Base-by-base conservation (phyloP, 495 filamentous ascomycete genomes). In the Podospora bellae-mahoneyi region DNA sequence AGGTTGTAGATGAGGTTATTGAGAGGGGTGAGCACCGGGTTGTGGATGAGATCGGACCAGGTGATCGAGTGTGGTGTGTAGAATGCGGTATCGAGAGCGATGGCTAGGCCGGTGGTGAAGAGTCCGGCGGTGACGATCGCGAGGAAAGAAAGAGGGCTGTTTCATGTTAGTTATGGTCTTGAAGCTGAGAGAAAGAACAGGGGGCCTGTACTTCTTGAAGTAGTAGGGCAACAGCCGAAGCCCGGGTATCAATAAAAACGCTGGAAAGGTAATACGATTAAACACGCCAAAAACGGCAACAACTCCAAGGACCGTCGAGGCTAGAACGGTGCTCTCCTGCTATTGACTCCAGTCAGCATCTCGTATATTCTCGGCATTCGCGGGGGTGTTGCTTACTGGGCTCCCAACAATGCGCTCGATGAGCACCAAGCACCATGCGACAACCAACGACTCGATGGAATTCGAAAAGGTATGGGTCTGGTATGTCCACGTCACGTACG, bases 401-500 rank as follows among this genome's bases (percentile, higher is more conserved):
- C 87, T 88, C 48, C 87, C 89, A 44, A 88, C 79, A 69, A 98
- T 93, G 73, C 94, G 88, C 75, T 89, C 88, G 73, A 97, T 91
- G 73, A 98, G 82, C 62, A 97, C 93, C 78, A 99, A 75, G 69
- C 90, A 90, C 95, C 96, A 98, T 61, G 89, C 84, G 19, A 99
- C 94, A 34, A 91, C 84, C 72, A 99, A 83, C 1, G 95, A 97
- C 80, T 99, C 95, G 72, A 97, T 86, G 63, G 93, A 93, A 78
- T 99, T 99, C 76, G 95, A 98, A 80, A 99, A 98, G 44, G 96
- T 98, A 82, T 99, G 95, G 56, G 92, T 96, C 81, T 99, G 95
- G 81, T 91, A 97, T 56, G 96, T 97, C 96, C 95, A 98, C 60
- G 95, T 98, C 71, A 97, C 94, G 79, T 98, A 99, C 26, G 91